phyloP scores from a whole-genome alignment of 768 basidiomycete species.

The Hygrocybe coccinea region DNA sequence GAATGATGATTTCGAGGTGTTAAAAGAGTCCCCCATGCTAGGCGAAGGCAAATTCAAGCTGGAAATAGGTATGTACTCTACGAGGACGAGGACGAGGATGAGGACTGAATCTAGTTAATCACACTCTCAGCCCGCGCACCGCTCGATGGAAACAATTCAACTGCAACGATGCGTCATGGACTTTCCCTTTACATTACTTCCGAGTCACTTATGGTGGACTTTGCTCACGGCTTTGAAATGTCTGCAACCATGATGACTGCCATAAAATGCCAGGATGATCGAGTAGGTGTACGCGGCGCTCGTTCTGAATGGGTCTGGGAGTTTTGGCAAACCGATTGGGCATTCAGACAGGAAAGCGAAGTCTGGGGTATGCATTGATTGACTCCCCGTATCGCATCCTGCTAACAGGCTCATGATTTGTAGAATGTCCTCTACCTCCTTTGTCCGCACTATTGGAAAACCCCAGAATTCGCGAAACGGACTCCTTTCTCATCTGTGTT shows the following conservation, averaged over 20 bases:
- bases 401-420: background rate
- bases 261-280: constrained; percentile 60
- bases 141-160: constrained; percentile 20
- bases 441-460: constrained; percentile 59
- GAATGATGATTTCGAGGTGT: constrained; percentile 52
- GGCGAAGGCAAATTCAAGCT: constrained; percentile 70
- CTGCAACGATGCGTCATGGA: constrained; percentile 28
- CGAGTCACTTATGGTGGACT: constrained; percentile 53
- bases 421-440: constrained; percentile 61
- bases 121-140: constrained; percentile 19
- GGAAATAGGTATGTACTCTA: constrained; percentile 51
- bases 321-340: constrained; percentile 63
- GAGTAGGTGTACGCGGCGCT: constrained; percentile 55
- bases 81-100: too few relatives aligned
- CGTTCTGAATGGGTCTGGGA: constrained; percentile 75
- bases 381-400: background rate
- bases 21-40: constrained; percentile 60
- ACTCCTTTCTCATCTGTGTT: constrained; percentile 69
- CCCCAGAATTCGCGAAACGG: constrained; percentile 50
- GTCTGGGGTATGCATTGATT: constrained; percentile 55
- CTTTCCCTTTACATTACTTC: constrained; percentile 66
- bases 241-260: constrained; percentile 67
- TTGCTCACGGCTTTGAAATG: constrained; percentile 53
- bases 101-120: background rate
- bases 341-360: constrained; percentile 65